A percentile compares a stretch with the other conserved stretches of the same genome.
These are phyloP conservation scores for Phytophthora foliorum DNA, from an alignment of 352 stramenopile genomes.

Conservation along the genomic window DNA sequence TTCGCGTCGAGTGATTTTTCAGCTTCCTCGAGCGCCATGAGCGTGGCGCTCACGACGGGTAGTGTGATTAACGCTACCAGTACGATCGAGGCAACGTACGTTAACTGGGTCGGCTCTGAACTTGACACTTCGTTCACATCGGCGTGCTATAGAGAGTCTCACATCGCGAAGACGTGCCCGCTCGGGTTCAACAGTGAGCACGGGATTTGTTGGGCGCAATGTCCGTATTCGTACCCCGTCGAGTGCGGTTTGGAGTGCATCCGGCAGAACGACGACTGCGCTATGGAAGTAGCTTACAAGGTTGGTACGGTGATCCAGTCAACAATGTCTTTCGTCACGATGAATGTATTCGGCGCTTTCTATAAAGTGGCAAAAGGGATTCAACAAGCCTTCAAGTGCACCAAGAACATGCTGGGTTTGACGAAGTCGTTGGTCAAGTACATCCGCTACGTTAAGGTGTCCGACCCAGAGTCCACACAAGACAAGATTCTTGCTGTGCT, in stretches of 20 bases:
- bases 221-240: slow-evolving; percentile 47
- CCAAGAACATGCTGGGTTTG: slow-evolving; percentile 30
- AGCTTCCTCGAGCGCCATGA: neutral
- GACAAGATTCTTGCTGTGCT: slow-evolving; percentile 46
- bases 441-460: slow-evolving; percentile 34
- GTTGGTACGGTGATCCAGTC: slow-evolving; percentile 18
- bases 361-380: slow-evolving; percentile 21
- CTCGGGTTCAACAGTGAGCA: slow-evolving; percentile 20
- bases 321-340: slow-evolving; percentile 22
- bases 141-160: slow-evolving; percentile 40
- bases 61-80: slow-evolving; percentile 10
- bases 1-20: neutral
- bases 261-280: slow-evolving; percentile 46
- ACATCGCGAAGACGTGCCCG: slow-evolving; percentile 28
- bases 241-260: slow-evolving; percentile 52
- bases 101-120: slow-evolving; percentile 29
- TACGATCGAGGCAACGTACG: slow-evolving; percentile 22
- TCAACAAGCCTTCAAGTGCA: slow-evolving; percentile 38
- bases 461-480: slow-evolving; percentile 33
- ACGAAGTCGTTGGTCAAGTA: slow-evolving; percentile 42
- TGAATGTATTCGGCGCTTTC: slow-evolving; percentile 25
- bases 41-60: neutral
- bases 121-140: slow-evolving; percentile 16
- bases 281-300: slow-evolving; percentile 31
- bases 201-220: slow-evolving; percentile 45